Conservation (phyloP, 2,329 filamentous ascomycete species). For the Fusarium sp. region DNA sequence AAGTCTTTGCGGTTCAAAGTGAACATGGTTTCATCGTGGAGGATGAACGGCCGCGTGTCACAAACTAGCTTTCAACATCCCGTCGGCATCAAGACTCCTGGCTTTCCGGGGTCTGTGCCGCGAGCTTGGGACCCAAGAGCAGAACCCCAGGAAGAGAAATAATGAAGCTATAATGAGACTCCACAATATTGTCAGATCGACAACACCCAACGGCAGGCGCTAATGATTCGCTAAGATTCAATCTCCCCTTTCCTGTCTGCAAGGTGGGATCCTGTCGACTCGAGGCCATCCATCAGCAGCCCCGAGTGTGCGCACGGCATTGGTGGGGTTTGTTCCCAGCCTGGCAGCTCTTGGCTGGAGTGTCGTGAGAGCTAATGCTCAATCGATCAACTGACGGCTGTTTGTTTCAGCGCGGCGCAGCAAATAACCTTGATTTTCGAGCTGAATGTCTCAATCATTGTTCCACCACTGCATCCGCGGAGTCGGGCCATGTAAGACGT, state of each 20-base stretch:
- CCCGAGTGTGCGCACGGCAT: neutral
- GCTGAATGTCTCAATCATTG: constrained; percentile 4
- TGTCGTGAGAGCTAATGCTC: constrained; percentile 3
- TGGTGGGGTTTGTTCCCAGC: neutral
- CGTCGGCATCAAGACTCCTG: neutral
- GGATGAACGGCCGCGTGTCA: too few relatives aligned
- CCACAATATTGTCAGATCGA: constrained; percentile 5
- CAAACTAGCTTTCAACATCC: neutral
- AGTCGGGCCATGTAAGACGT: constrained; percentile 1
- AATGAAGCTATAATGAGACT: neutral
- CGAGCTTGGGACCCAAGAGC: neutral
- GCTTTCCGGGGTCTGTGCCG: neutral
- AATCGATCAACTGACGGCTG: neutral
- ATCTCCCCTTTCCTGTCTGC: constrained; percentile 7
- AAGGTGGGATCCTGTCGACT: neutral
- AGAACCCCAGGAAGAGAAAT: too few relatives aligned
- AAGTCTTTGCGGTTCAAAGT: neutral
- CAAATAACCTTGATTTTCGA: constrained; percentile 4
- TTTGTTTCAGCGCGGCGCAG: constrained; percentile 9
- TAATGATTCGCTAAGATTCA: constrained; percentile 10
- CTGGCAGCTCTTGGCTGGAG: constrained; percentile 3
- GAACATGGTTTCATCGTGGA: neutral
- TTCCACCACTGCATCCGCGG: constrained; percentile 18
- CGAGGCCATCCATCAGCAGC: neutral
- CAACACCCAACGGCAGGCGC: neutral